Base-by-base conservation (phyloP, 192 early-diverging fungal genomes). In the Podila horticola region DNA sequence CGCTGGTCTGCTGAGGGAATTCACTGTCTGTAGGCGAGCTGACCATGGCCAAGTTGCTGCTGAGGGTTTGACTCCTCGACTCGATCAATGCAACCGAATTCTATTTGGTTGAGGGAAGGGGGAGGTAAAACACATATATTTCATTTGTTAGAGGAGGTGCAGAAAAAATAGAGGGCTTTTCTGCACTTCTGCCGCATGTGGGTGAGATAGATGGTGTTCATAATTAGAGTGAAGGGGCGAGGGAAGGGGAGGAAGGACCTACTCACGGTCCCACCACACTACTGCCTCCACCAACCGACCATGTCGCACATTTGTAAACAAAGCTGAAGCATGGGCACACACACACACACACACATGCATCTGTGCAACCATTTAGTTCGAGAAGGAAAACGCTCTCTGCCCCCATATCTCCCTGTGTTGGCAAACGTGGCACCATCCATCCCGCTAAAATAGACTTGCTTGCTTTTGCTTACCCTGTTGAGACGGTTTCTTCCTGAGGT, bases 31-130 rank as follows among this genome's bases (percentile, higher is more conserved):
- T 79, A 0, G 76, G 76, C 28, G 76, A 79, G 61, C 38, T 62
- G 60, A 72, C 76, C 76, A 79, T 79, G 60, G 76, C 76, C 20
- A 79, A 61, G 60, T 79, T 79, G 55, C 76, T 79, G 66, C 76
- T 79, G 51, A 79, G 69, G 2, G 69, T 64, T 6, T 79, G 75
- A 19, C 62, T 79, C 49, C 75, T 66, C 30, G 69, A 71, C 36
- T 79, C 75, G 59, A 79, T 79, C 58, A 79, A 30, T 26, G 75
- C 68, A 1, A 79, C 50, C n/a, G 75, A 74, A 28, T 36, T 67
- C 69, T 79, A 62, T n/a, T 58, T 62, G 28, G 9, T 17, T 4
- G 20, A 45, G 29, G 33, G 4, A 28, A 62, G 59, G 38, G n/a
- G n/a, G n/a, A n/a, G n/a, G n/a, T n/a, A n/a, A n/a, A 67, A 59